Conservation (phyloP, 441 rosid genomes). For the Jatropha multifida region DNA sequence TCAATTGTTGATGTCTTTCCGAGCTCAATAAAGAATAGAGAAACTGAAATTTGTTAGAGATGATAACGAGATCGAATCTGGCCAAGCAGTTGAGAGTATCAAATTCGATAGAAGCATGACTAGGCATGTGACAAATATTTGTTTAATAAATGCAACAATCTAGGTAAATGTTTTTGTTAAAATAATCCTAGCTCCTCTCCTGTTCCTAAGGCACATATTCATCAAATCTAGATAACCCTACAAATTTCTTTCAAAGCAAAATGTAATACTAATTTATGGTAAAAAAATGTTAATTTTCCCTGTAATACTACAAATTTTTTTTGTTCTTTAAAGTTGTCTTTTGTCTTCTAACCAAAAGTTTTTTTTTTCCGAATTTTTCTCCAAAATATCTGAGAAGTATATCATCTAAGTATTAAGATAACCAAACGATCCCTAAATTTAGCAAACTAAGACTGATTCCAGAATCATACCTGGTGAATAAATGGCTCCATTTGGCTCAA, state of each 20-base stretch:
- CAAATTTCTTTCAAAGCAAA: too few species aligned
- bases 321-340: background rate
- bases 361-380: background rate
- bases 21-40: conserved; percentile 18
- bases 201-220: too few species aligned
- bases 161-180: too few species aligned
- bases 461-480: conserved; percentile 65
- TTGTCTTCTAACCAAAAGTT: background rate
- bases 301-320: too few species aligned
- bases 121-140: conserved; percentile 33
- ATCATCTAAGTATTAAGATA: background rate
- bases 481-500: conserved; percentile 80
- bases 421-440: background rate
- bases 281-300: too few species aligned
- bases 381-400: background rate
- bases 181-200: too few species aligned
- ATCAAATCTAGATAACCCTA: too few species aligned
- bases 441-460: background rate
- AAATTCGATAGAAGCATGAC: conserved; percentile 92
- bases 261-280: too few species aligned
- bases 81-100: conserved; percentile 98
- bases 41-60: conserved; percentile 30
- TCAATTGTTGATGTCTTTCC: background rate
- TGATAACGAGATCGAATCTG: conserved; percentile 96
- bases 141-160: too few species aligned